These are phyloP conservation scores for Millerozyma miso DNA, from an alignment of 805 yeast species.

Conservation along the genomic window DNA sequence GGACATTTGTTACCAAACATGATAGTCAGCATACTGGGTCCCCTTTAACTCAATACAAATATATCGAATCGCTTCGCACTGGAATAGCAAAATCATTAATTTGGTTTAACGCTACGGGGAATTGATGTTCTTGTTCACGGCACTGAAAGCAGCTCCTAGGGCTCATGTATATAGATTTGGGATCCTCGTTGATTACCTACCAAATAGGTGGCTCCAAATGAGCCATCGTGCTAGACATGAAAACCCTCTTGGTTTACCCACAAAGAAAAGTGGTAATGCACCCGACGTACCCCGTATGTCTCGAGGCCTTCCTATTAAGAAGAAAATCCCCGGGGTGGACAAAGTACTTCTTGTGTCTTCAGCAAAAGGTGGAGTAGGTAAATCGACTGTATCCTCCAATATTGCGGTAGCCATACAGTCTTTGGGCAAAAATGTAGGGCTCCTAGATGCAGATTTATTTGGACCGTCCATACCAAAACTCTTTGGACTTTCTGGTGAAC, in stretches of 20 bases:
- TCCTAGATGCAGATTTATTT: slow-evolving; percentile 77
- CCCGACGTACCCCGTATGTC: slow-evolving; percentile 39
- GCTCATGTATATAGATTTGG: too few species aligned
- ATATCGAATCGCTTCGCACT: too few species aligned
- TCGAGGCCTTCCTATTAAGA: slow-evolving; percentile 53
- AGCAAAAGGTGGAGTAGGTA: slow-evolving; percentile 81
- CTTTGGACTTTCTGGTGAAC: slow-evolving; percentile 67
- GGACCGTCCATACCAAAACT: slow-evolving; percentile 82
- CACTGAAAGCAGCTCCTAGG: too few species aligned
- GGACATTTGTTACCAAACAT: too few species aligned
- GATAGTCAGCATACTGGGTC: too few species aligned
- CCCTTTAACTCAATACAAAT: too few species aligned
- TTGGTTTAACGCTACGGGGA: too few species aligned
- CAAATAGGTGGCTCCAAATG: too few species aligned
- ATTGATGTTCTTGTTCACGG: too few species aligned
- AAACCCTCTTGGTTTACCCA: slow-evolving; percentile 41
- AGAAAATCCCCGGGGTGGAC: slow-evolving; percentile 55
- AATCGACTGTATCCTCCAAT: slow-evolving; percentile 70
- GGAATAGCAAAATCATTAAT: too few species aligned
- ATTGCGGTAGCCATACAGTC: slow-evolving; percentile 58
- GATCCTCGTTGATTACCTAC: too few species aligned
- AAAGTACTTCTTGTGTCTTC: slow-evolving; percentile 65
- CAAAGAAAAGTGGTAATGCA: slow-evolving; percentile 9
- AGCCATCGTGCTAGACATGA: slow-evolving; percentile 23
- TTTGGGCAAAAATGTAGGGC: slow-evolving; percentile 55